Percentiles rank a stretch among this genome's conserved stretches.
Evolutionary conservation across 2,329 filamentous ascomycete genomes (phyloP).

Genomic region (Colletotrichum somersetense): DNA sequence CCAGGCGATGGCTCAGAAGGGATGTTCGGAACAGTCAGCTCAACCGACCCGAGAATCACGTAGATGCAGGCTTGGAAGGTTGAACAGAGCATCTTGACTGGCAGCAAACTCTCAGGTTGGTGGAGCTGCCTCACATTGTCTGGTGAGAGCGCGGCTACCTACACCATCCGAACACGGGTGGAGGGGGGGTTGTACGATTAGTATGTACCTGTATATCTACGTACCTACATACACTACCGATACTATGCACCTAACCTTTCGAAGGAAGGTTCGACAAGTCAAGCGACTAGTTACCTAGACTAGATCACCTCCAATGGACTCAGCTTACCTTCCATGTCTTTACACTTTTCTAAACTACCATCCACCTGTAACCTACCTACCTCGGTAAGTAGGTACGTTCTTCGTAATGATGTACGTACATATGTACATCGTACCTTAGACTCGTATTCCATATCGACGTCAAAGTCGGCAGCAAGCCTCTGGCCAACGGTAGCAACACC

Average conservation of each 20-base stretch:
- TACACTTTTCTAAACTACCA: neutral
- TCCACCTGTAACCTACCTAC: too few relatives aligned
- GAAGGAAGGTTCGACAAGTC: too few relatives aligned
- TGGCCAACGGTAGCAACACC: constrained; percentile 21
- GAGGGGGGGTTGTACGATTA: neutral
- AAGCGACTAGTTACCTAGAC: neutral
- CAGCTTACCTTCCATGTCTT: neutral
- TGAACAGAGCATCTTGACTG: neutral
- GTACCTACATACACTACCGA: too few relatives aligned
- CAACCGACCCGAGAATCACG: neutral
- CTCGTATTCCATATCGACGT: neutral
- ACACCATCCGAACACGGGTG: neutral
- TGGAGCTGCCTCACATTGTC: neutral
- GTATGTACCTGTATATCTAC: neutral
- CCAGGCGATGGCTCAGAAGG: neutral
- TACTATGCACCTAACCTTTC: neutral
- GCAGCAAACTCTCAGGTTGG: neutral
- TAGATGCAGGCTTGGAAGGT: neutral
- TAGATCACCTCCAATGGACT: too few relatives aligned
- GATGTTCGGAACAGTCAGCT: neutral
- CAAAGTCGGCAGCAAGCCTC: constrained; percentile 14
- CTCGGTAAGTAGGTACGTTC: too few relatives aligned
- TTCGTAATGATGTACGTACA: neutral
- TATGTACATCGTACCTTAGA: too few relatives aligned
- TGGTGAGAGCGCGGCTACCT: neutral